Base-by-base conservation (phyloP, 192 early-diverging fungal species). In the Backusella tuberculispora region DNA sequence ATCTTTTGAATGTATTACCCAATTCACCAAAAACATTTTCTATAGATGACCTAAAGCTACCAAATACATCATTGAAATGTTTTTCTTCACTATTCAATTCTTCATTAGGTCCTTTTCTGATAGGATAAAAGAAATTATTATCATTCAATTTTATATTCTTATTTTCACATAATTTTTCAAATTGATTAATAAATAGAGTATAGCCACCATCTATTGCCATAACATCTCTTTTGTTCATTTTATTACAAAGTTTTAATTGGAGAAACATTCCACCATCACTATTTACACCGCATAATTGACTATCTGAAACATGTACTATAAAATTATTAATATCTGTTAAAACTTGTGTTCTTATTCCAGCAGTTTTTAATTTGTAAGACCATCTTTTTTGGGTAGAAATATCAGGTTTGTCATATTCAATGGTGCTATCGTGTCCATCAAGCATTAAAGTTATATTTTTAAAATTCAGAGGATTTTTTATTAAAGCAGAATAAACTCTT, bases 321-420 rank as follows among this genome's bases (percentile, higher is more conserved):
- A 67, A 67, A 37, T 41, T 26, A 44, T 74, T 74, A 14, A 45
- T 34, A 50, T 74, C 65, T 6, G 6, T 48, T 24, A 45, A 66
- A 3, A 67, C 65, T 24, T 74, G 73, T 0, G 64, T 66, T 34
- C 65, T 66, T 4, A 67, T 10, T 10, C 65, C 65, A 19, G 46
- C 37, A 14, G 41, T 67, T 66, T 74, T 74, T 7, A 74, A 66
- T 66, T 74, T 74, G 29, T 74, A 74, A 37, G 65, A 67, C 15
- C 45, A 74, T 37, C 26, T 66, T 17, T 66, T 26, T 37, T 63
- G 3, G 1, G 3, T 40, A 19, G 21, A 63, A 7, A 44, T 66
- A 17, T 44, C 44, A 42, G 37, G 46, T 15, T 68, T 68, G 0
- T 45, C 29, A 66, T 48, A 67, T 5, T 44, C 42, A 19, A 66